Base-by-base conservation (phyloP, 2,329 filamentous ascomycete species). In the Coniochaeta sp. region DNA sequence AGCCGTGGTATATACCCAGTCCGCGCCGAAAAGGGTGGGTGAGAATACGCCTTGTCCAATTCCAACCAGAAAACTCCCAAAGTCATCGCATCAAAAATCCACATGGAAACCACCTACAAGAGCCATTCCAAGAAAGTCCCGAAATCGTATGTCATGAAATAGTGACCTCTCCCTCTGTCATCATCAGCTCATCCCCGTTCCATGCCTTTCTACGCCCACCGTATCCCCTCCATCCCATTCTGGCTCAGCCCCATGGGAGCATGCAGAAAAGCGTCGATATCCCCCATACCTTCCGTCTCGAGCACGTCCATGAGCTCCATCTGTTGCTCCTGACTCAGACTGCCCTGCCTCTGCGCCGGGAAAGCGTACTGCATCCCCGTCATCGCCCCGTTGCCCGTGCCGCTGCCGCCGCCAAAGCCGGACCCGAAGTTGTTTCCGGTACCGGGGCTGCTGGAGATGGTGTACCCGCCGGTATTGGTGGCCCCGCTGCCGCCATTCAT, bases 241-340 rank as follows among this genome's bases (percentile, higher is more conserved):
- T 61, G 63, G n/a, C 65, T 65, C 31, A 70, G 40, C 8, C 65
- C 70, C 60, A 74, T 69, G 16, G 71, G 72, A 73, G 74, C 75
- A 58, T 74, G 84, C 65, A 88, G 72, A 60, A 85, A 84, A 16
- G 79, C 78, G 64, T 87, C 81, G 66, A 88, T 87, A 58, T 87
- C 85, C 28, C 76, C 77, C 69, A 87, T 75, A 0, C 85, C 86
- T 64, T 88, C 83, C 66, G 78, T 89, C 72, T 95, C 89, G 36
- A 96, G 80, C 57, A 87, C 86, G 60, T 87, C 85, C 89, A 96
- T 91, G 40, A 96, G 77, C 76, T 96, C 90, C 64, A 88, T 76
- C 73, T 95, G 91, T 73, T 96, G 90, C 68, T 91, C 84, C 64
- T 92, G 88, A 62, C 87, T 93, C 34, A 96, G 77, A 62, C 81